Base-by-base conservation (phyloP, 225 moss, liverwort and hornwort species). In the Polytrichum commune region DNA sequence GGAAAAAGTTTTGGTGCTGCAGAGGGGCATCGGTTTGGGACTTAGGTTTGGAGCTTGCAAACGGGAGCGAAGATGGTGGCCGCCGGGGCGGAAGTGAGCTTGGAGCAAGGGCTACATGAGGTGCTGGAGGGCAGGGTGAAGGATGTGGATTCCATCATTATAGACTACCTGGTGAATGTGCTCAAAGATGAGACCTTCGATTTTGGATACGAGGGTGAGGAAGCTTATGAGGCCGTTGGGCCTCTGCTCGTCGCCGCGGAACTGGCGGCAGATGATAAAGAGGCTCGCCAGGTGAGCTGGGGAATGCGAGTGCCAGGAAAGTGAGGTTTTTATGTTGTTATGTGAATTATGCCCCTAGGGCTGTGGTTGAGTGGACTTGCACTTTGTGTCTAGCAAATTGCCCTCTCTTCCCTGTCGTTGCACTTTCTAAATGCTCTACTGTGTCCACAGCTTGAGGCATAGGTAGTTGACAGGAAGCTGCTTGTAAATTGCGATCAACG, bases 171-270 rank as follows among this genome's bases (percentile, higher is more conserved):
- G 46, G 83, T 98, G 1, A 91, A 95, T 74, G 95, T 98, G 26
- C 93, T 98, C 54, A 91, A 98, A 84, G 98, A 95, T 73, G 98
- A 98, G 75, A 91, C 90, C 16, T 98, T 95, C 69, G 98, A 98
- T 71, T 98, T 95, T 57, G 98, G 98, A 79, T 79, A 84, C 55
- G 90, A 95, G 70, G 98, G 98, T 8, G 91, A 93, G 73, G 92
- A 91, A 53, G 98, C 98, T 10, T 95, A 80, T 73, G 98, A 98
- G 53, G 98, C 95, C 24, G 85, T 98, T 35, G 98, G 98, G 7
- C 80, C 81, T 22, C 78, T 98, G 26, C 82, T 98, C 65, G 86
- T 95, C 26, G 93, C 92, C 70, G 87, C 98, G 22, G 93, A 91
- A 73, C 86, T 95, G 29, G 95, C 91, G 56, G 72, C 84, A 64